Base-by-base conservation (phyloP, 2,329 filamentous ascomycete genomes). In the Paraphoma sp. region DNA sequence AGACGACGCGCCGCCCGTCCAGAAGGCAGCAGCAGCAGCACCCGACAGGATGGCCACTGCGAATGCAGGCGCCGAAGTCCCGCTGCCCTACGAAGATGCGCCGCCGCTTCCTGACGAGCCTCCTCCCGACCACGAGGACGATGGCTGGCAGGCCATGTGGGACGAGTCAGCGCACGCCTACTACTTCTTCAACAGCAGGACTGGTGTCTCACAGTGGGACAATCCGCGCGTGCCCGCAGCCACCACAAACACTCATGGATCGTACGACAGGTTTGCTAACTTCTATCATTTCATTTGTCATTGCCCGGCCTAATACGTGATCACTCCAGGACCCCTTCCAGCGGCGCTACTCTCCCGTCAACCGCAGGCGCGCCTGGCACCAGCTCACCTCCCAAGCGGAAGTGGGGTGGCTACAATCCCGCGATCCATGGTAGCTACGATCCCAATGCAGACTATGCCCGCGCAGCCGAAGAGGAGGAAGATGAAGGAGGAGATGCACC, bases 341-440 rank as follows among this genome's bases (percentile, higher is more conserved):
- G 60, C 53, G 59, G 60, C 29, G 64, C 78, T 49, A 62, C 73
- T 6, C 52, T 64, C 46, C 57, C 69, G 59, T 61, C 66, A 67
- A 64, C 61, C 53, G 61, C 67, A 54, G 72, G 66, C 38, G 70
- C 70, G n/a, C 72, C 73, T 40, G 70, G 69, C 49, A 70, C 72
- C 51, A 68, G 69, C 46, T 68, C 70, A 52, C 70, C 68, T 30
- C 73, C 72, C 23, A 59, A 73, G 73, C 69, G 64, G 64, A 78
- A 52, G 79, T 85, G 18, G 85, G 89, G 89, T 56, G 93, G 94
- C 59, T 99, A 99, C 80, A 97, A 98, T 73, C 95, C 95, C 1
- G 91, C 92, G 23, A 94, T 99, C 45, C 95, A 99, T 75, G 95
- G 95, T 67, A 90, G 93, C 79, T 99, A 97, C 81, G 95, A 99